Conservation (phyloP, 306 rosid species). For the Prunus persica region DNA sequence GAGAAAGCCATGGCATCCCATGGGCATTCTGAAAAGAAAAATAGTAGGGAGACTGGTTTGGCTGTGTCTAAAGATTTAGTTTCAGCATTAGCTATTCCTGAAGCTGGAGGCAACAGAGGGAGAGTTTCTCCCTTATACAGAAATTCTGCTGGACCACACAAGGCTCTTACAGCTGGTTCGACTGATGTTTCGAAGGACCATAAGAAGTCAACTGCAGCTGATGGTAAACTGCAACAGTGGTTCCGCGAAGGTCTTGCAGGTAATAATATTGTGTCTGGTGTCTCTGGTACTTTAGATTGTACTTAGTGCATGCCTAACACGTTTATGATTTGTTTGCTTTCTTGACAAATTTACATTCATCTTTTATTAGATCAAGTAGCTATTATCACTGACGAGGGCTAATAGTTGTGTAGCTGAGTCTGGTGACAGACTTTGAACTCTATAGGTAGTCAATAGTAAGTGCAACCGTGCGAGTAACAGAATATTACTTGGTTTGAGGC, state of each 20-base stretch:
- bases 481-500: not conserved
- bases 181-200: constrained; percentile 52
- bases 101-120: constrained; percentile 58
- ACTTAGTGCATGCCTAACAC: not conserved
- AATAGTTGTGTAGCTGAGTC: not conserved
- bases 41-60: constrained; percentile 56
- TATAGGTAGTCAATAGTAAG: not conserved
- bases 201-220: constrained; percentile 56
- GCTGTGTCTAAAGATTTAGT: constrained; percentile 49
- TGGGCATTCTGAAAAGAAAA: constrained; percentile 34
- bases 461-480: not conserved
- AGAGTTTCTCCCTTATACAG: constrained; percentile 52
- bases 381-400: not conserved
- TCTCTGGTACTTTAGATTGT: constrained; percentile 1
- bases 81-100: constrained; percentile 76
- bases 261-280: constrained; percentile 21
- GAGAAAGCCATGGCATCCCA: constrained; percentile 81
- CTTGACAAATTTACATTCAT: not conserved
- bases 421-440: not conserved
- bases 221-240: constrained; percentile 95
- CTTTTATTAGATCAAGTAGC: not conserved
- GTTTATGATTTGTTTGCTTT: not conserved
- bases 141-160: constrained; percentile 47
- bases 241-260: constrained; percentile 98
- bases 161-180: constrained; percentile 67